These are phyloP conservation scores for Coniochaeta sp. DNA, from an alignment of 2,329 filamentous ascomycete species.

Conservation along the genomic window DNA sequence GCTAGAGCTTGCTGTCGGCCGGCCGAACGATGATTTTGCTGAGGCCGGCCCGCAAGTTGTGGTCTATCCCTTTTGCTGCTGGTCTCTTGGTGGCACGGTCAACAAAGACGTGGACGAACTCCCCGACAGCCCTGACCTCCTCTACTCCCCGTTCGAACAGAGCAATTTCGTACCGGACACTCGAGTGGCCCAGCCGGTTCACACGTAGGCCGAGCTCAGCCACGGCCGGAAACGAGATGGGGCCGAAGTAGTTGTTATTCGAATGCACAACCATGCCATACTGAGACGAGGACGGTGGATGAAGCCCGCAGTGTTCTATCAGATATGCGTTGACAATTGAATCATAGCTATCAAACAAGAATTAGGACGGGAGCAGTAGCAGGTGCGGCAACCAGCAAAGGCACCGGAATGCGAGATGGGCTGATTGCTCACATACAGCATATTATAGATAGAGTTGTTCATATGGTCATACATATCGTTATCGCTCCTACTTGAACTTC, in stretches of 20 bases:
- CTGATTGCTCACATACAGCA: conserved; percentile 45
- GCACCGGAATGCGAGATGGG: background rate
- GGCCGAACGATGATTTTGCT: conserved; percentile 41
- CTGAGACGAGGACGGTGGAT: conserved; percentile 62
- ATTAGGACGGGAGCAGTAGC: background rate
- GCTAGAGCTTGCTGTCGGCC: conserved; percentile 15
- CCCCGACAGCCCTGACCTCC: conserved; percentile 73
- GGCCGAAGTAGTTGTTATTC: conserved; percentile 78
- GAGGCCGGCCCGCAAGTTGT: conserved; percentile 50
- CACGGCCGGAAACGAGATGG: conserved; percentile 73
- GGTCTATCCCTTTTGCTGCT: conserved; percentile 56
- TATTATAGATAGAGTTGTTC: conserved; percentile 85
- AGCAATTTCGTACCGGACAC: conserved; percentile 83
- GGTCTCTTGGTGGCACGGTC: conserved; percentile 64
- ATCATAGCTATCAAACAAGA: conserved; percentile 60
- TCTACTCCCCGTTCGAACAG: conserved; percentile 72
- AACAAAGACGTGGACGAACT: conserved; percentile 86
- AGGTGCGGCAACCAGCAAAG: background rate
- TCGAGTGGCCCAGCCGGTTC: conserved; percentile 76
- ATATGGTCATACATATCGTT: conserved; percentile 95
- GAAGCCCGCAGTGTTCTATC: conserved; percentile 66
- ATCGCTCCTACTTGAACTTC: conserved; percentile 56
- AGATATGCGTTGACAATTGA: conserved; percentile 86
- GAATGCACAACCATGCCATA: conserved; percentile 82
- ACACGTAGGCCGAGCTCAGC: conserved; percentile 78